phyloP scores from a whole-genome alignment of 2,329 filamentous ascomycete species.

The Aspergillus sp. region DNA sequence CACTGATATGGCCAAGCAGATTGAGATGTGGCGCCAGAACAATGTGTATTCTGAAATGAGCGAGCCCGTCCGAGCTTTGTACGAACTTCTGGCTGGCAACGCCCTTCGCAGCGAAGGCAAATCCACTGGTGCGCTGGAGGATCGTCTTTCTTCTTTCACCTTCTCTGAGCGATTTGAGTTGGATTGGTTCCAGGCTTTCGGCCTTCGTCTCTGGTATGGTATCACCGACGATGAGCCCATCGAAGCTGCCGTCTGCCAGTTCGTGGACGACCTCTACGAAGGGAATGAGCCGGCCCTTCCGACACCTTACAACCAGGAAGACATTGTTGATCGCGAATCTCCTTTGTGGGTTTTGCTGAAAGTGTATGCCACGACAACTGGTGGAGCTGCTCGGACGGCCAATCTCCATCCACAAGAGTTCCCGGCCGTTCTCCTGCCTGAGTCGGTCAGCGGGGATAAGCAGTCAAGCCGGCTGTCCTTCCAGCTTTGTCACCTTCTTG shows the following conservation, averaged over 20 bases:
- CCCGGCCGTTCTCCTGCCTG: slow-evolving; percentile 72
- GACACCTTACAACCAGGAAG: slow-evolving; percentile 71
- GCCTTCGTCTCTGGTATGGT: slow-evolving; percentile 86
- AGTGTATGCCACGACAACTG: slow-evolving; percentile 63
- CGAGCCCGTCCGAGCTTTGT: slow-evolving; percentile 80
- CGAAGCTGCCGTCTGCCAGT: slow-evolving; percentile 70
- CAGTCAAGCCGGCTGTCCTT: slow-evolving; percentile 77
- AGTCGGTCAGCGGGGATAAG: slow-evolving; percentile 73
- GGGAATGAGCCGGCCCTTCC: slow-evolving; percentile 70
- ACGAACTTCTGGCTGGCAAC: slow-evolving; percentile 86
- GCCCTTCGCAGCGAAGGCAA: slow-evolving; percentile 80
- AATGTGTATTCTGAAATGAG: slow-evolving; percentile 86
- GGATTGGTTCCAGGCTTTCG: slow-evolving; percentile 93
- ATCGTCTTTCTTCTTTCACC: slow-evolving; percentile 75
- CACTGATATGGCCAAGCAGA: slow-evolving; percentile 74
- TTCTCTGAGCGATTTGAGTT: slow-evolving; percentile 82
- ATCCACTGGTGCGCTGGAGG: slow-evolving; percentile 69
- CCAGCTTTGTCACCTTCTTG: slow-evolving; percentile 74
- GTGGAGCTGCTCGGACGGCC: slow-evolving; percentile 27
- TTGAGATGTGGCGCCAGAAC: slow-evolving; percentile 79
- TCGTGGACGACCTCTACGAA: slow-evolving; percentile 70
- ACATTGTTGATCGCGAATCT: slow-evolving; percentile 65
- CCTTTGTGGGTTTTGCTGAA: slow-evolving; percentile 85
- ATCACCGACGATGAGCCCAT: slow-evolving; percentile 69
- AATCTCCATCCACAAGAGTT: slow-evolving; percentile 48